These are phyloP conservation scores for Calonectria montana DNA, from an alignment of 2,329 filamentous ascomycete genomes.

Conservation along the genomic window DNA sequence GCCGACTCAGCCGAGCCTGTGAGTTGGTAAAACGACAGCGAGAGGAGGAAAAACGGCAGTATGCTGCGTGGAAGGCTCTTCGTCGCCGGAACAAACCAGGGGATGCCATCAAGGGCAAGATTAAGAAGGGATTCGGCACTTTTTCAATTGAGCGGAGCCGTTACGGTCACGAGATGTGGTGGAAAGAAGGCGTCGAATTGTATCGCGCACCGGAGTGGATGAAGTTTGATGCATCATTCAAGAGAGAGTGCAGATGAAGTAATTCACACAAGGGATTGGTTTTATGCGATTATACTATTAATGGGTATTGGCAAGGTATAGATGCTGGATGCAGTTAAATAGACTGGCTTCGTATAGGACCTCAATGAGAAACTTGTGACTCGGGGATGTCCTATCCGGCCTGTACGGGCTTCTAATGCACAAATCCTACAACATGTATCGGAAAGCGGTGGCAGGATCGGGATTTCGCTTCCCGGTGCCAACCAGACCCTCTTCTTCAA, in stretches of 20 bases:
- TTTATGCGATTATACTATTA: constrained; percentile 19
- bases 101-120: constrained; percentile 39
- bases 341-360: constrained; percentile 9
- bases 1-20: constrained; percentile 40
- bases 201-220: constrained; percentile 49
- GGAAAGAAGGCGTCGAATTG: constrained; percentile 48
- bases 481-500: constrained; percentile 56
- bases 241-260: background rate
- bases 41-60: constrained; percentile 39
- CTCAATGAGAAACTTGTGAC: background rate
- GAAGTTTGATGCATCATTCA: constrained; percentile 36
- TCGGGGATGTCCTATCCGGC: constrained; percentile 1
- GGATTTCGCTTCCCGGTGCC: constrained; percentile 41
- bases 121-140: constrained; percentile 35
- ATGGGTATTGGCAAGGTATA: constrained; percentile 27
- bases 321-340: constrained; percentile 21
- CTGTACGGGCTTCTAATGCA: background rate
- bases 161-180: constrained; percentile 47
- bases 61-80: constrained; percentile 44
- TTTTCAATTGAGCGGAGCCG: constrained; percentile 41
- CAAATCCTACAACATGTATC: constrained; percentile 58
- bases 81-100: constrained; percentile 39
- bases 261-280: background rate
- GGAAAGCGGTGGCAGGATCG: constrained; percentile 47
- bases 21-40: constrained; percentile 43